Conservation (phyloP, 495 filamentous ascomycete species). For the Cairneyella variabilis region DNA sequence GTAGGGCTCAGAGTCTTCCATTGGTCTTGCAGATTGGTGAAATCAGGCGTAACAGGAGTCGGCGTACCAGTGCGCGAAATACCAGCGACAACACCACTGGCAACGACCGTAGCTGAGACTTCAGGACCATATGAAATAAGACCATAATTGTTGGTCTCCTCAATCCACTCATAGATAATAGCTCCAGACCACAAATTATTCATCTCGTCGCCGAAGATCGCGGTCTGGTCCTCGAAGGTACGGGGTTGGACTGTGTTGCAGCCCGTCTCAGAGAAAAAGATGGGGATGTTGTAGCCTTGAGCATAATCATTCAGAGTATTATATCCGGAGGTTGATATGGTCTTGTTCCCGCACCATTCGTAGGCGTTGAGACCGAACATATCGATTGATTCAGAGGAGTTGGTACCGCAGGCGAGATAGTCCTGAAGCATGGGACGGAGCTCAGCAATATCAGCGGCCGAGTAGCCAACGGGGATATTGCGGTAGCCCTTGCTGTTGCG, state of each 20-base stretch:
- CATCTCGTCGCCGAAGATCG: slow-evolving; percentile 76
- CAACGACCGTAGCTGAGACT: slow-evolving; percentile 42
- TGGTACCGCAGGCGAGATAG: slow-evolving; percentile 73
- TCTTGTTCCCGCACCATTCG: slow-evolving; percentile 74
- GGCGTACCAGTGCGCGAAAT: slow-evolving; percentile 70
- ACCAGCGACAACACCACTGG: slow-evolving; percentile 56
- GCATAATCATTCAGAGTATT: slow-evolving; percentile 51
- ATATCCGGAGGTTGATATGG: slow-evolving; percentile 68
- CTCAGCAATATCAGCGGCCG: slow-evolving; percentile 79
- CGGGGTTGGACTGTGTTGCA: slow-evolving; percentile 67
- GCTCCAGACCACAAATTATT: slow-evolving; percentile 70
- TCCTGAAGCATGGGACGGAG: slow-evolving; percentile 85
- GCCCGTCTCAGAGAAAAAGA: slow-evolving; percentile 82
- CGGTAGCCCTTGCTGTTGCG: slow-evolving; percentile 75
- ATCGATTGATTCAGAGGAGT: slow-evolving; percentile 68
- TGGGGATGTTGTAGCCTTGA: slow-evolving; percentile 63
- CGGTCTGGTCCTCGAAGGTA: slow-evolving; percentile 69
- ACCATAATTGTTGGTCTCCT: slow-evolving; percentile 82
- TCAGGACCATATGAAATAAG: slow-evolving; percentile 71
- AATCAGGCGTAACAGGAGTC: slow-evolving; percentile 71
- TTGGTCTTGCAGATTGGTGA: slow-evolving; percentile 67
- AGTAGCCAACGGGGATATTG: slow-evolving; percentile 81
- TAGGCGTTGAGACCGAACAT: slow-evolving; percentile 87
- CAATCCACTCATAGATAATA: slow-evolving; percentile 88
- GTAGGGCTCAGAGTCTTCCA: slow-evolving; percentile 72